Base-by-base conservation (phyloP, 495 filamentous ascomycete genomes). In the Saxophila tyrrhenica region DNA sequence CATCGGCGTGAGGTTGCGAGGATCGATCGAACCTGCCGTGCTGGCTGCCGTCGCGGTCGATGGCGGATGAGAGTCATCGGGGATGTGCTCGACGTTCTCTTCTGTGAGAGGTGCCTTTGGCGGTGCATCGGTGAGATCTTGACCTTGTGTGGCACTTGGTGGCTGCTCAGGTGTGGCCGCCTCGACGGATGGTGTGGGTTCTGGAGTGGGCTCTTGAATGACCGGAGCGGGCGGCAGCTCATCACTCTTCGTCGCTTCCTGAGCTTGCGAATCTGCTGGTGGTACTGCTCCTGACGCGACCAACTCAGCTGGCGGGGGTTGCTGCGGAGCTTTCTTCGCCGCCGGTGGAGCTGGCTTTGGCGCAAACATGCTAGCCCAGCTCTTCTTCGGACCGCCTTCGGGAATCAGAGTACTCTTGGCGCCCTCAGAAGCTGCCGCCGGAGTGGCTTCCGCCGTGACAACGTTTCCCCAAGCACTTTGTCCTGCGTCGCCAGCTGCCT, bases 41-140 rank as follows among this genome's bases (percentile, higher is more conserved):
- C 92, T 95, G n/a, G 87, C 89, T 55, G 80, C 85, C 39, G 92
- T 97, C 22, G 82, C 86, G 9, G 84, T 88, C 20, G 83, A 75
- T 15, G 83, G 76, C 15, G 87, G 83, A 16, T 75, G 70, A 23
- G 91, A 92, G 8, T 73, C 76, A 71, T 97, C 90, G 38, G 81
- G 81, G 43, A 97, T 74, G 65, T 89, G 85, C 60, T 95, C 89
- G 21, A 99, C 81, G 62, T 98, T 97, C 38, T 80, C 80, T 69
- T 90, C 83, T 0, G 94, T 97, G 61, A 97, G 77, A 54, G 90
- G 80, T 65, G 88, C 86, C 65, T 86, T 83, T n/a, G 86, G 78
- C 7, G 85, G 82, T 24, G 77, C 72, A 11, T 87, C 39, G 2
- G 47, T 50, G 7, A 55, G 44, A 9, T 58, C 56, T 10, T 46